Evolutionary conservation across 371 early-diverging fungal genomes (phyloP).

Genomic region (Apophysomyces sp.): DNA sequence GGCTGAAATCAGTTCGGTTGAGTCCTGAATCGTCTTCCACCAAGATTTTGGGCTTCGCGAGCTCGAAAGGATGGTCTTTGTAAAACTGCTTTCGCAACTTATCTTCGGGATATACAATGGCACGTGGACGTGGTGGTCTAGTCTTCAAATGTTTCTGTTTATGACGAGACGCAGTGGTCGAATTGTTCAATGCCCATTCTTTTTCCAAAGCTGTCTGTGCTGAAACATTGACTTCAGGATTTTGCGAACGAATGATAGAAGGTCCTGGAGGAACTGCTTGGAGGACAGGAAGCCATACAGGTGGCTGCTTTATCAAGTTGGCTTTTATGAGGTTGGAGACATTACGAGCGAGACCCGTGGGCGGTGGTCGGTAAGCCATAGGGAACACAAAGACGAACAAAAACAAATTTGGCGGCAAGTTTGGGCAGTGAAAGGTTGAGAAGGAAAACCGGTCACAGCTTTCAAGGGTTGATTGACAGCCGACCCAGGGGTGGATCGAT

Average conservation of each 20-base stretch:
- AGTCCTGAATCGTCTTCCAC: conserved; percentile 55
- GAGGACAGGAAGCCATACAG: conserved; percentile 66
- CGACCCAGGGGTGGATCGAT: too few relatives aligned
- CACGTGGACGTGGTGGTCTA: conserved; percentile 55
- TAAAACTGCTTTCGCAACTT: conserved; percentile 79
- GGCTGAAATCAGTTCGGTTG: conserved; percentile 47
- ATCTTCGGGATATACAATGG: conserved; percentile 89
- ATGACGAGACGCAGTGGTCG: conserved; percentile 25
- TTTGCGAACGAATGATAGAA: conserved; percentile 58
- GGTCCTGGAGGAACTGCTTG: conserved; percentile 62
- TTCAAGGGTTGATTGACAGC: not conserved
- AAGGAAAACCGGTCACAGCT: conserved; percentile 4
- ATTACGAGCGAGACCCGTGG: conserved; percentile 39
- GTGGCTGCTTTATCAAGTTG: conserved; percentile 52
- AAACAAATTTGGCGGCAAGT: not conserved
- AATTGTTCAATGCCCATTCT: conserved; percentile 18
- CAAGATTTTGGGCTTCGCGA: conserved; percentile 64
- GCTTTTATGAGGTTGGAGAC: conserved; percentile 54
- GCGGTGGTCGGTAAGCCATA: conserved; percentile 45
- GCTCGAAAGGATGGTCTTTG: conserved; percentile 88
- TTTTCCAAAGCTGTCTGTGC: conserved; percentile 37
- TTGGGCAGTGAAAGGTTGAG: not conserved
- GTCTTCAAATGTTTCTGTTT: conserved; percentile 59
- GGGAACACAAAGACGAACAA: conserved; percentile 2
- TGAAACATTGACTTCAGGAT: conserved; percentile 40